Base-by-base conservation (phyloP, 108 stramenopile genomes). In the Nitzschia sp. region DNA sequence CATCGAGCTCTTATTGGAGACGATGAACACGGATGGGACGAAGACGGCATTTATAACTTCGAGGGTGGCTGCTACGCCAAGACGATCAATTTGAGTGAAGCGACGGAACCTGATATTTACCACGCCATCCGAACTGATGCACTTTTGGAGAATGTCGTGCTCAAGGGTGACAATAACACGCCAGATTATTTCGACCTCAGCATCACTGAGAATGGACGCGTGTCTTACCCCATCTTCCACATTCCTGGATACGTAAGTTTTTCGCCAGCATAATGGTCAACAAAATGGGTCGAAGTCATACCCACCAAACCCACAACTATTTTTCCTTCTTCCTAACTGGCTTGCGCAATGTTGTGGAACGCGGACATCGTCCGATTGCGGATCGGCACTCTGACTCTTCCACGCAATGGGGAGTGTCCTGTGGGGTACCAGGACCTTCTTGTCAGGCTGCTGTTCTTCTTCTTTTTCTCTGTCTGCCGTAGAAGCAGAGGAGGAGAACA, bases 61-160 rank as follows among this genome's bases (percentile, higher is more conserved):
- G 98, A 98, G 76, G 98, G 98, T 46, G 98, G 98, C 28, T 98
- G 98, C 83, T 98, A 98, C 73, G 98, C 98, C 72, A 98, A 98
- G 89, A 98, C 98, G 32, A 94, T 97, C 75, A 89, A 97, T 68
- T 81, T 98, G 75, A 70, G 78, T 15, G 95, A 95, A 80, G 79
- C 90, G 71, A 96, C 95, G 47, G 98, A 98, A 74, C 98, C 98
- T 19, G 98, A 98, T 66, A 98, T 98, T 71, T 98, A 93, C 79
- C 90, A 84, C 9, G 98, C 98, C 57, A 97, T 98, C 80, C 81
- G 86, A 38, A 92, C 81, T 23, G 96, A 97, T 79, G 98, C 98
- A 11, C 82, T 98, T 59, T 70, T 98, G 71, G 97, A 98, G 72
- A 98, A 98, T 83, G 93, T 96, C 33, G 80, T 82, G 51, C 35